Base-by-base conservation (phyloP, 805 yeast genomes). In the Metschnikowia orientalis region DNA sequence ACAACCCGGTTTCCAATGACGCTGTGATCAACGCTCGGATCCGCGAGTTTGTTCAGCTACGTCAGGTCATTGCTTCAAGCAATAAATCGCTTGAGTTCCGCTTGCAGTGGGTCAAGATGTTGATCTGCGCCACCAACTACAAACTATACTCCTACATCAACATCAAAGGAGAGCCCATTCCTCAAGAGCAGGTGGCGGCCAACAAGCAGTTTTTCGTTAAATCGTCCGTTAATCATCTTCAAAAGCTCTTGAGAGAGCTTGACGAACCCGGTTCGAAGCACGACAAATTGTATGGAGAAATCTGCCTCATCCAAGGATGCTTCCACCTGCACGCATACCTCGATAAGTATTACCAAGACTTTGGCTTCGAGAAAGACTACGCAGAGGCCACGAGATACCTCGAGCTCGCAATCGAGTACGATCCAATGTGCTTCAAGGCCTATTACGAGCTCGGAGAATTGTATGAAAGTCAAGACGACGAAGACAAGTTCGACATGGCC, bases 61-160 rank as follows among this genome's bases (percentile, higher is more conserved):
- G 72, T 23, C 32, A 41, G 12, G 39, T 60, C 12, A 67, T 67
- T 28, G 62, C 70, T 1, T 45, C 63, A 2, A 71, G 72, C 8
- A 63, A 63, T 38, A 67, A 67, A 44, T 49, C 69, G 1, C 48
- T 53, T 21, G 70, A 64, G 38, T 66, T 51, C 44, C 45, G 72
- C 21, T 50, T 66, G 30, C 53, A 59, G 38, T 67, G 72, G 72
- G 57, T 61, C 31, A 61, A 63, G 37, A 62, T 59, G 67, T 51
- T 67, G 43, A 54, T 67, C 13, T 42, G 47, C 11, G 69, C 71
- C 9, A 56, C 61, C 18, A 64, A 63, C 41, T 57, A 48, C 44
- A 54, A 57, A 43, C 50, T 67, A 12, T 65, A 59, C 40, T 52
- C 63, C n/a, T 64, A 59, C 39, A 56, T 67, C 34, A 65, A 62